Evolutionary conservation across 1,284 basidiomycete genomes (phyloP), one percentile per base, ranked within the genome.

Genomic region (Boletus sp.): DNA sequence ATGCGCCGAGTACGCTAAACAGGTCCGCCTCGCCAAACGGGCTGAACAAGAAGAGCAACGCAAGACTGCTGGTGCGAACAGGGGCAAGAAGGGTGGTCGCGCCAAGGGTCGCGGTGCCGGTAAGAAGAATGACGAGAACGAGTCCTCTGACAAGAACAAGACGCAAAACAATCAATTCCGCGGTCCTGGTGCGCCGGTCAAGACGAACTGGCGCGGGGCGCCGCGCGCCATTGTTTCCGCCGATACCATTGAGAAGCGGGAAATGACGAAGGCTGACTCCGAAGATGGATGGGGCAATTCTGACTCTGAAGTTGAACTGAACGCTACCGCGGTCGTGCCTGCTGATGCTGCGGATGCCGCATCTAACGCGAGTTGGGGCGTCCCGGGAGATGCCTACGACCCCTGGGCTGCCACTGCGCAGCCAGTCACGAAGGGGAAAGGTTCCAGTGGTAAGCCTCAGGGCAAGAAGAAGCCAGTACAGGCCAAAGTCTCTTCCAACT

Each of bases 1-100:
- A 16, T 81, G 80, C 43, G 61, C 59, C 45, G 78, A 76, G 63
- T 74, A 77, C 61, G 69, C 73, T 22, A 70, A 60, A 55, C 66
- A 77, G 55, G 31, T 73, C 49, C 73, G 68, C 49, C 64, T 71
- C 37, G 42, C 62, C 51, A 73, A 76, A 63, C 66, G 64, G 24
- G 65, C 60, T 7, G 43, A 63, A 24, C 59, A 68, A 43, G 61
- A 16, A 18, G 66, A 64, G 53, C 41, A 65, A 33, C 61, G 63
- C 33, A 61, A 45, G 36, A 29, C 48, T 13, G 59, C 72, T 45
- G 35, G 18, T 27, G 53, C 53, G 54, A 64, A 65, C 59, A 69
- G 24, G 57, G 67, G 61, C 3, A 70, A 65, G 31, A 71, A 61
- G 44, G 62, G 58, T 6, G 31, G 22, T 31, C 59, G 59, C 3